Percentiles rank a stretch among this genome's conserved stretches.
Conservation (phyloP, 495 filamentous ascomycete species). For the Daldinia loculata region DNA sequence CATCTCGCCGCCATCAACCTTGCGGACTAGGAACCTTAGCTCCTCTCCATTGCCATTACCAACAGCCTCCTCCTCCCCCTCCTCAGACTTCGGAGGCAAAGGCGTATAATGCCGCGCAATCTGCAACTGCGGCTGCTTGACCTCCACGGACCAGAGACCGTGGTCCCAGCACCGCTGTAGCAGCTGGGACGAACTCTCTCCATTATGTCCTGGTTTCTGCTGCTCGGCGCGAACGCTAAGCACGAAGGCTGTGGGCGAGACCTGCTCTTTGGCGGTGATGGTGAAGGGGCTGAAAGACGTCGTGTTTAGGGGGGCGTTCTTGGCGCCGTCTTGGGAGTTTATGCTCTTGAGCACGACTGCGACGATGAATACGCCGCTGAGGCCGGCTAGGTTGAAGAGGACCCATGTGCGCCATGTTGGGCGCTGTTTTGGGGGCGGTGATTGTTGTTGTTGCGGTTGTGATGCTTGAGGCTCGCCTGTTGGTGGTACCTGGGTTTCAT, state of each 20-base stretch:
- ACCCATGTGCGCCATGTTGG: neutral
- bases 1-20: conserved; percentile 56
- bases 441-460: neutral
- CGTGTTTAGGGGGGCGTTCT: conserved; percentile 51
- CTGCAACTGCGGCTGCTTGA: conserved; percentile 92
- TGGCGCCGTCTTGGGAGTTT: neutral
- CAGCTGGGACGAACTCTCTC: neutral
- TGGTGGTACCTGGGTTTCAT: neutral
- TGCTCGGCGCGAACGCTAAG: conserved; percentile 66
- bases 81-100: conserved; percentile 68
- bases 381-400: conserved; percentile 31
- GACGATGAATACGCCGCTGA: conserved; percentile 10
- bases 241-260: conserved; percentile 80
- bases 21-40: conserved; percentile 61
- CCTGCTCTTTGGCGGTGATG: conserved; percentile 68
- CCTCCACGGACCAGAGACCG: conserved; percentile 85
- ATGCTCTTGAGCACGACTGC: conserved; percentile 12
- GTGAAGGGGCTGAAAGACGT: conserved; percentile 68
- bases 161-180: conserved; percentile 45
- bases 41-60: neutral
- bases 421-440: neutral
- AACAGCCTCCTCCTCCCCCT: neutral
- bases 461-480: neutral
- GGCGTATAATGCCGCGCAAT: conserved; percentile 91
- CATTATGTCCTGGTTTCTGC: too few species aligned